Percentiles rank a stretch among this genome's conserved stretches.
Evolutionary conservation across 1,284 basidiomycete species (phyloP).

Genomic region (Cryptococcus hybrid): DNA sequence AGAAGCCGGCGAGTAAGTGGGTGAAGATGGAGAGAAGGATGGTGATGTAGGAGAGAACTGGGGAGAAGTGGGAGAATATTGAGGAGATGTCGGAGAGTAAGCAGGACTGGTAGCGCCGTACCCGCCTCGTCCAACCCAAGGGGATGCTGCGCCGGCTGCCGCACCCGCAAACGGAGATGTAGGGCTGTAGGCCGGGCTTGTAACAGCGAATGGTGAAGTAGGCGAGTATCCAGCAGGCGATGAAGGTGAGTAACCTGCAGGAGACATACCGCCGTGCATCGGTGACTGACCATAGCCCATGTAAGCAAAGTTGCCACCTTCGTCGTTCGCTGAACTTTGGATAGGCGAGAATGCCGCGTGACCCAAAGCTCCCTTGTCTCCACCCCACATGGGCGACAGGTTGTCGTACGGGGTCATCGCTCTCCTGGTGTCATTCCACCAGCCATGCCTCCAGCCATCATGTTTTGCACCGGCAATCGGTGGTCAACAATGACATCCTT

Average conservation of each 20-base stretch:
- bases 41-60: slow-evolving; percentile 79
- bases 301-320: slow-evolving; percentile 67
- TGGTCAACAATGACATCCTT: slow-evolving; percentile 99
- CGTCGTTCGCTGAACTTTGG: slow-evolving; percentile 79
- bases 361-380: slow-evolving; percentile 65
- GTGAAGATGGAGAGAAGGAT: slow-evolving; percentile 57
- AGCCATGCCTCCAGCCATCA: slow-evolving; percentile 64
- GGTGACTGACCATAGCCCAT: slow-evolving; percentile 80
- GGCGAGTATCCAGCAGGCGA: slow-evolving; percentile 63
- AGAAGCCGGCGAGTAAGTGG: slow-evolving; percentile 59
- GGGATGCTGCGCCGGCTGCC: slow-evolving; percentile 62
- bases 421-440: slow-evolving; percentile 92
- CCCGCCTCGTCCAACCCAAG: slow-evolving; percentile 60
- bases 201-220: slow-evolving; percentile 66
- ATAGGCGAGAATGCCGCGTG: slow-evolving; percentile 92
- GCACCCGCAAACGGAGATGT: slow-evolving; percentile 69
- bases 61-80: slow-evolving; percentile 61
- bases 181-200: slow-evolving; percentile 57
- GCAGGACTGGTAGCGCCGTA: slow-evolving; percentile 57
- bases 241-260: slow-evolving; percentile 58
- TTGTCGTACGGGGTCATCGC: slow-evolving; percentile 92
- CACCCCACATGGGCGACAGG: slow-evolving; percentile 61
- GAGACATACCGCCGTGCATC: slow-evolving; percentile 59
- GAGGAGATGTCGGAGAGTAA: slow-evolving; percentile 74
- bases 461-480: slow-evolving; percentile 78